These are phyloP conservation scores for Dacryopinax primogenitus DNA, from an alignment of 768 basidiomycete species.

Conservation along the genomic window DNA sequence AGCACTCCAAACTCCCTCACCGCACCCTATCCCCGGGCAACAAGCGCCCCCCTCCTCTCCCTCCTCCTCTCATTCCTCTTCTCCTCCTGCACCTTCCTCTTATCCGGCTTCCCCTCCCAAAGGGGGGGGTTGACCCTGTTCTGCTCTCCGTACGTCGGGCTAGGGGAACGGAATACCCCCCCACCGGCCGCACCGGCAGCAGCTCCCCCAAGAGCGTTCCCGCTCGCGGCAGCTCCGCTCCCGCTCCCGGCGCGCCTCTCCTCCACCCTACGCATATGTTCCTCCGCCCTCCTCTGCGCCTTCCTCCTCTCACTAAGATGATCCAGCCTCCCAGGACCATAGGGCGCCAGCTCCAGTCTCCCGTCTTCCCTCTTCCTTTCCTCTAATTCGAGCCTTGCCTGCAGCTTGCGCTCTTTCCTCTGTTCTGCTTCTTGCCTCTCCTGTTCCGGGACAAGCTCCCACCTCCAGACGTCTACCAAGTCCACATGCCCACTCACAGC, in stretches of 20 bases:
- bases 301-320: not conserved
- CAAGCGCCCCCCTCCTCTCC: not conserved
- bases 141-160: no score
- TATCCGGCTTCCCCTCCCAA: not conserved
- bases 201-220: no score
- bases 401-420: not conserved
- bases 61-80: not conserved
- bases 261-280: no score
- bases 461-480: not conserved
- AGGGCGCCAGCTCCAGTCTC: not conserved
- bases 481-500: not conserved
- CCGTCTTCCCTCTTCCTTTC: not conserved
- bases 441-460: not conserved
- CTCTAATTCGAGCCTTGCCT: not conserved
- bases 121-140: not conserved
- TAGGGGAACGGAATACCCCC: no score
- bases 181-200: no score
- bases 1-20: not conserved
- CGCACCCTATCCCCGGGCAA: not conserved
- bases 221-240: no score
- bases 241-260: no score
- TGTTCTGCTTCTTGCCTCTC: not conserved
- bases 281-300: not conserved
- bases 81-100: not conserved
- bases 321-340: not conserved